A percentile compares a stretch with the other conserved stretches of the same genome.
These are phyloP conservation scores for Chalciporus piperatoides DNA, from an alignment of 1,284 basidiomycete species.

Conservation along the genomic window DNA sequence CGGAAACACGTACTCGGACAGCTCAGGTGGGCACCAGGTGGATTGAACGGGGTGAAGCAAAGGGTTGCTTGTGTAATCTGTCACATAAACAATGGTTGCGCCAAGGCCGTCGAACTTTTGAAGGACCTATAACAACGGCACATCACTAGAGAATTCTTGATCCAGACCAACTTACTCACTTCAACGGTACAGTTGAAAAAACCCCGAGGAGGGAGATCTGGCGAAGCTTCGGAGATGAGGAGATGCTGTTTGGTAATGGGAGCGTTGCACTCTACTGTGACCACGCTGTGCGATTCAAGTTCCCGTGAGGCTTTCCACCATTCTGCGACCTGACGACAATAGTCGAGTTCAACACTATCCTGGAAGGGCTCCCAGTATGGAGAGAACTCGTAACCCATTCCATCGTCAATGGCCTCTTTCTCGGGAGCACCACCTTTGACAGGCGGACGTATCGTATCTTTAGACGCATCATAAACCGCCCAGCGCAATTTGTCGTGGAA, in stretches of 20 bases:
- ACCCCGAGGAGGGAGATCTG: slow-evolving; percentile 42
- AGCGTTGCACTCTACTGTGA: slow-evolving; percentile 14
- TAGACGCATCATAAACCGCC: slow-evolving; percentile 30
- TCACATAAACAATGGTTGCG: slow-evolving; percentile 56
- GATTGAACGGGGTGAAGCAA: slow-evolving; percentile 32
- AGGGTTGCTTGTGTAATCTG: slow-evolving; percentile 58
- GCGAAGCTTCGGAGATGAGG: slow-evolving; percentile 49
- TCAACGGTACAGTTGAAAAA: slow-evolving; percentile 70
- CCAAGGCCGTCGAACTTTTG: slow-evolving; percentile 38
- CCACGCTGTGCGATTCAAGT: slow-evolving; percentile 6
- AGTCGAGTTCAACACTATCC: slow-evolving; percentile 31
- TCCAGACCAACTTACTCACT: slow-evolving; percentile 36
- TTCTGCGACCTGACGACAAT: slow-evolving; percentile 39
- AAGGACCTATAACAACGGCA: slow-evolving; percentile 41
- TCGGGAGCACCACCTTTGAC: slow-evolving; percentile 27
- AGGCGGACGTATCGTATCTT: slow-evolving; percentile 17
- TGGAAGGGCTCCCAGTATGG: slow-evolving; percentile 32
- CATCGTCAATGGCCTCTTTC: slow-evolving; percentile 24
- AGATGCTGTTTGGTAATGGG: slow-evolving; percentile 38
- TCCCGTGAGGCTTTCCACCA: slow-evolving; percentile 52
- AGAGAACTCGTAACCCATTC: slow-evolving; percentile 30
- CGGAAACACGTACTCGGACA: slow-evolving; percentile 45
- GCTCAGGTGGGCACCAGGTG: slow-evolving; percentile 45
- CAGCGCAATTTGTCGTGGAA: slow-evolving; percentile 37
- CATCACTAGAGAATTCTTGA: background rate